Conservation (phyloP, 176 grass and related monocot species). For the Olyra latifolia region DNA sequence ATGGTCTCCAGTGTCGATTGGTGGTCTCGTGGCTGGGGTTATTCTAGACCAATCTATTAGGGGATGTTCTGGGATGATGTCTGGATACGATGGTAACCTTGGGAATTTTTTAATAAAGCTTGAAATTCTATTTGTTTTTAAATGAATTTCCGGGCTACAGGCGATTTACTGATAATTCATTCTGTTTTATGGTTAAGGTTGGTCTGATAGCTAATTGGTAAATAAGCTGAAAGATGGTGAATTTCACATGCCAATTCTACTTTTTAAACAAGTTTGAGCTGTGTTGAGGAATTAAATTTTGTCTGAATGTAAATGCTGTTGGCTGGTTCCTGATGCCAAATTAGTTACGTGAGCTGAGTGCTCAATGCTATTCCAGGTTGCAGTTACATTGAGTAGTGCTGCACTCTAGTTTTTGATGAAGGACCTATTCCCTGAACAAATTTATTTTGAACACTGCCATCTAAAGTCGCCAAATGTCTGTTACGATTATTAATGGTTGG, state of each 20-base stretch:
- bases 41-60: background rate
- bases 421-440: background rate
- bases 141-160: background rate
- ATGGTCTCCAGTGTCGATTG: background rate
- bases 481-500: background rate
- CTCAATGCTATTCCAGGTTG: background rate
- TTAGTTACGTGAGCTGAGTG: background rate
- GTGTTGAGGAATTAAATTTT: background rate
- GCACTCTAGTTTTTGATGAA: background rate
- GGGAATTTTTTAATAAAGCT: background rate
- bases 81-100: background rate
- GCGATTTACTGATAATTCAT: background rate
- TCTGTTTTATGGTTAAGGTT: background rate
- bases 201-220: background rate
- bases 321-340: background rate
- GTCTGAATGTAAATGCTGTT: background rate
- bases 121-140: background rate
- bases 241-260: slow-evolving; percentile 11
- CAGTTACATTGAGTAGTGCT: background rate
- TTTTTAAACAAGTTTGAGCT: background rate
- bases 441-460: slow-evolving; percentile 17
- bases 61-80: background rate
- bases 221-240: background rate
- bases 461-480: background rate
- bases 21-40: background rate